Percentiles rank a stretch among this genome's conserved stretches.
Conservation (phyloP, 2,329 filamentous ascomycete species). For the Zasmidium citrigriseum region DNA sequence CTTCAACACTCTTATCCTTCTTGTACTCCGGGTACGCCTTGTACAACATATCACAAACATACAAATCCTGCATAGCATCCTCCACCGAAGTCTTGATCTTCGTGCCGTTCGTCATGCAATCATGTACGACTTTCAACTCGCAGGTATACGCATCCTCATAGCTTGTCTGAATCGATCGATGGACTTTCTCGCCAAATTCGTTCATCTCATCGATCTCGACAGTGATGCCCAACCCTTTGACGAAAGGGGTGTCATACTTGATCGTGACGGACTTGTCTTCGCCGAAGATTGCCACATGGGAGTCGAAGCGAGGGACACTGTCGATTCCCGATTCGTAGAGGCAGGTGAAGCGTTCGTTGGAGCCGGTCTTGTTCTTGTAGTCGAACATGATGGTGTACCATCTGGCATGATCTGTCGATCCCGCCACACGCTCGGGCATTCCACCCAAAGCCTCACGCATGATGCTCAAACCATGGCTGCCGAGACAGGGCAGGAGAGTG, state of each 20-base stretch:
- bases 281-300: conserved; percentile 56
- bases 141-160: conserved; percentile 52
- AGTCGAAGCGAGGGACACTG: conserved; percentile 55
- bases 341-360: conserved; percentile 47
- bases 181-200: conserved; percentile 34
- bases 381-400: conserved; percentile 45
- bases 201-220: conserved; percentile 50
- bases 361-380: conserved; percentile 36
- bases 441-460: conserved; percentile 59
- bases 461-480: conserved; percentile 56
- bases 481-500: conserved; percentile 46
- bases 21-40: no score
- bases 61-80: conserved; percentile 46
- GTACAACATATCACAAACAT: conserved; percentile 36
- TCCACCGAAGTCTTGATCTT: conserved; percentile 42
- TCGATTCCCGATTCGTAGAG: conserved; percentile 61
- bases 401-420: conserved; percentile 44
- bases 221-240: conserved; percentile 57
- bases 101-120: conserved; percentile 40
- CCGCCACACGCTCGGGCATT: conserved; percentile 49
- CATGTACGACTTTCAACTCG: conserved; percentile 45
- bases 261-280: conserved; percentile 56
- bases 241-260: conserved; percentile 58
- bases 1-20: no score
- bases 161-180: conserved; percentile 40